Evolutionary conservation across 768 basidiomycete genomes (phyloP).

Genomic region (Hemileccinum impolitum): DNA sequence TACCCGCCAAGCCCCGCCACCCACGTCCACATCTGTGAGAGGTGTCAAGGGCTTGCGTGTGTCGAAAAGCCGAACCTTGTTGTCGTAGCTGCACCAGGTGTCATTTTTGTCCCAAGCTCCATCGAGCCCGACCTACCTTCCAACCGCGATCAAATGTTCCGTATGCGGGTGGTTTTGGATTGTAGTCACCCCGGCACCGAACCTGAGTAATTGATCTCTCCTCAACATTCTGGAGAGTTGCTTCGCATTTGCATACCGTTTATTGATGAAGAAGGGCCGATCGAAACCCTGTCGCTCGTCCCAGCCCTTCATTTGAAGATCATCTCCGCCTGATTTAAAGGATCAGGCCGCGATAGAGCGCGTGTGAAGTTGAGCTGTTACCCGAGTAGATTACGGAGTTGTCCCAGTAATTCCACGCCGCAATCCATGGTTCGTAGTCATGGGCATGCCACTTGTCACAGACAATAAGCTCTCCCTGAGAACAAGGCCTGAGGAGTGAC

Average conservation of each 20-base stretch:
- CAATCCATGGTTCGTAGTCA: slow-evolving; percentile 92
- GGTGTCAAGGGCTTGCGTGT: slow-evolving; percentile 60
- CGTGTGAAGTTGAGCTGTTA: slow-evolving; percentile 26
- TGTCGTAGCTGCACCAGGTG: slow-evolving; percentile 66
- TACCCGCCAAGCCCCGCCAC: slow-evolving; percentile 93
- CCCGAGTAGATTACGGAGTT: slow-evolving; percentile 81
- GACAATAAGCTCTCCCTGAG: slow-evolving; percentile 42
- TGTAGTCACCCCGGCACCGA: slow-evolving; percentile 88
- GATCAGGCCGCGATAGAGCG: background rate
- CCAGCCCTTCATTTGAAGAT: slow-evolving; percentile 88
- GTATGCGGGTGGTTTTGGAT: slow-evolving; percentile 80
- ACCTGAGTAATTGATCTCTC: slow-evolving; percentile 45
- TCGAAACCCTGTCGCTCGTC: slow-evolving; percentile 67
- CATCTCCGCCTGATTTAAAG: slow-evolving; percentile 77
- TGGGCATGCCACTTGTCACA: slow-evolving; percentile 79
- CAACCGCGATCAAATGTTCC: slow-evolving; percentile 84
- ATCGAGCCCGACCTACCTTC: slow-evolving; percentile 55
- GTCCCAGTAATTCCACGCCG: slow-evolving; percentile 89
- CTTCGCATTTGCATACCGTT: slow-evolving; percentile 42
- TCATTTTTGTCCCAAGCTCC: background rate
- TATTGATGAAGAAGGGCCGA: slow-evolving; percentile 67
- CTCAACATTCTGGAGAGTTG: background rate
- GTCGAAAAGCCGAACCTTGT: slow-evolving; percentile 79
- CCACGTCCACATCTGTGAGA: slow-evolving; percentile 60
- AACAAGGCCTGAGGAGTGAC: slow-evolving; percentile 53